Percentiles rank a stretch among this genome's conserved stretches.
phyloP scores from a whole-genome alignment of 352 stramenopile species.

The Pythium monospermum region DNA sequence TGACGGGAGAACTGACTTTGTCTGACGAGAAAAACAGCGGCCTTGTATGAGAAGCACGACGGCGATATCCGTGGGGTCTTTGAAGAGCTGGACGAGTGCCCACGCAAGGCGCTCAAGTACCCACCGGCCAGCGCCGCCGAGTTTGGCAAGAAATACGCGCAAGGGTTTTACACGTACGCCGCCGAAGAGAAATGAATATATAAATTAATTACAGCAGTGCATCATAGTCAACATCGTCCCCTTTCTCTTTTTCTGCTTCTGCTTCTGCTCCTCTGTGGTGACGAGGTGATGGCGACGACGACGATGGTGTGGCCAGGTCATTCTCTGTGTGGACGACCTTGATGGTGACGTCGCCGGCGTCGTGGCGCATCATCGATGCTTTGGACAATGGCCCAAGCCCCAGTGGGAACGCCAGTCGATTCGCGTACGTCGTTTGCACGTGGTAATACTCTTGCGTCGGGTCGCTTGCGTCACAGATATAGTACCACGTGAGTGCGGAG shows the following conservation, averaged over 20 bases:
- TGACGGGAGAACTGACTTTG: neutral
- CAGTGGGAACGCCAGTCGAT: slow-evolving; percentile 53
- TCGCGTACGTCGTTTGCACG: slow-evolving; percentile 54
- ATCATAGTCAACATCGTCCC: neutral
- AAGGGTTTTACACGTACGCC: slow-evolving; percentile 81
- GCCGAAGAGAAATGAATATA: slow-evolving; percentile 26
- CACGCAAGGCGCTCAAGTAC: slow-evolving; percentile 74
- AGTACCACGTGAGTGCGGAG: slow-evolving; percentile 56
- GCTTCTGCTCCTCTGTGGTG: neutral
- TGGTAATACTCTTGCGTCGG: slow-evolving; percentile 52
- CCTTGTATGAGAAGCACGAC: slow-evolving; percentile 58
- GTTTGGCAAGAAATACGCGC: slow-evolving; percentile 77
- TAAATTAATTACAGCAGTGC: neutral
- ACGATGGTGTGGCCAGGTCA: too few relatives aligned
- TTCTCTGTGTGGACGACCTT: slow-evolving; percentile 12
- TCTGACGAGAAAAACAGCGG: too few relatives aligned
- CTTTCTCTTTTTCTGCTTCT: neutral
- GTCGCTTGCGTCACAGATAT: slow-evolving; percentile 63
- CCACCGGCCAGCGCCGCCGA: slow-evolving; percentile 49
- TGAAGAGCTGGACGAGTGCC: slow-evolving; percentile 71
- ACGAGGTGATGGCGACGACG: too few relatives aligned
- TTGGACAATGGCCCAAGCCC: slow-evolving; percentile 49
- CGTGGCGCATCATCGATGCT: slow-evolving; percentile 42
- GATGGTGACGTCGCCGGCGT: slow-evolving; percentile 38
- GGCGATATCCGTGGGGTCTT: slow-evolving; percentile 67